Percentiles rank a stretch among this genome's conserved stretches.
These are phyloP conservation scores for Colletotrichum plurivorum DNA, from an alignment of 2,329 filamentous ascomycete species.

Conservation along the genomic window DNA sequence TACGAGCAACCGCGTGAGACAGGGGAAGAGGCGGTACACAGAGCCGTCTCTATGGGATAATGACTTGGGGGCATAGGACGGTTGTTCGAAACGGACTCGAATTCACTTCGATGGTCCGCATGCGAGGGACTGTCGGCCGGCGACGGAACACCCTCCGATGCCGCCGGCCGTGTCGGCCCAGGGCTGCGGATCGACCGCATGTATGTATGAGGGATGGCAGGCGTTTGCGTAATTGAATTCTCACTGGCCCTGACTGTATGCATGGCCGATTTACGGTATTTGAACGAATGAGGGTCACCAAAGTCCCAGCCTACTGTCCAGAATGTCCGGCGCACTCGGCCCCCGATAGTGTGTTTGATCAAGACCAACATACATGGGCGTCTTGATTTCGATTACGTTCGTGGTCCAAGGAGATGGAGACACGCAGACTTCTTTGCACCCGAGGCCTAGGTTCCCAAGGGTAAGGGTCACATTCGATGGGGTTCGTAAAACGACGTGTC, in stretches of 20 bases:
- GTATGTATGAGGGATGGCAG: constrained; percentile 43
- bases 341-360: background rate
- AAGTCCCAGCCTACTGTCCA: background rate
- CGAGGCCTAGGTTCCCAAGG: background rate
- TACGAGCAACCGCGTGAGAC: constrained; percentile 38
- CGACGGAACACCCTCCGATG: constrained; percentile 21
- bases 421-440: background rate
- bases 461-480: background rate
- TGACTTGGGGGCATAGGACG: constrained; percentile 46
- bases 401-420: background rate
- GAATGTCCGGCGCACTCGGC: background rate
- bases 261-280: background rate
- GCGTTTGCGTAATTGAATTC: constrained; percentile 43
- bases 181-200: constrained; percentile 44
- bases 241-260: constrained; percentile 32
- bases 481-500: constrained; percentile 12
- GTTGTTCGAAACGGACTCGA: constrained; percentile 47
- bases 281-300: background rate
- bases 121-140: constrained; percentile 17
- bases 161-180: constrained; percentile 19
- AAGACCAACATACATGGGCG: background rate
- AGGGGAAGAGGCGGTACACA: constrained; percentile 29
- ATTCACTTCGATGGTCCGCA: constrained; percentile 37
- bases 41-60: constrained; percentile 34
- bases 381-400: constrained; percentile 6